Evolutionary conservation across 1,284 basidiomycete species (phyloP), one percentile per base, ranked within the genome.

Genomic region (Tilletia horrida): DNA sequence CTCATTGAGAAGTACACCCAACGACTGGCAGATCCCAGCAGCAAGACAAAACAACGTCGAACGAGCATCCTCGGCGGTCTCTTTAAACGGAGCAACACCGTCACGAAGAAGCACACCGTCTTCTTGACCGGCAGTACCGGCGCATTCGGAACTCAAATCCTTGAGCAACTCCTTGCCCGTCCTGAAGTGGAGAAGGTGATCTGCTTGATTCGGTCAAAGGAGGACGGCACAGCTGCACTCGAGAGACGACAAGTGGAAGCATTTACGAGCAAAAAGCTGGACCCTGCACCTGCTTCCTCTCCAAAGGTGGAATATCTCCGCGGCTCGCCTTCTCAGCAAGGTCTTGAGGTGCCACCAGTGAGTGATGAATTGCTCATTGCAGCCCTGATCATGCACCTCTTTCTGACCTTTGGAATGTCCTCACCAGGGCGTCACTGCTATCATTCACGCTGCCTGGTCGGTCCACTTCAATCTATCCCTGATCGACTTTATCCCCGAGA

Each of bases 391-490:
- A 6, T 21, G 21, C 50, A 25, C 11, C 6, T 2, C 7, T 14
- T 52, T 52, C n/a, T 52, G n/a, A 8, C 3, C 27, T 13, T 27
- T 59, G 29, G 3, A 13, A 3, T 40, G 27, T 18, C 55, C 14
- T 0, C 18, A 29, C 8, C 25, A 59, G 55, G 55, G 27, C 7
- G 55, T 59, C 4, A 59, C 55, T 9, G n/a, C 55, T 9, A 59
- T 59, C 55, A 35, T 59, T 27, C 55, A 59, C 21, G 9, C 31
- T 11, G 55, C 55, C 8, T 59, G 55, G 55, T 59, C 55, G 8
- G 55, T 59, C 27, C 27, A 59, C 29, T 59, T 59, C 55, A 59
- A 59, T 40, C 55, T 59, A 2, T 59, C 55, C 16, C 55, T 59
- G 13, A 9, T n/a, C 14, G 55, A 59, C 27, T 35, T 35, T 27